Evolutionary conservation across 176 grass and related monocot genomes (phyloP), one percentile per base, ranked within the genome.

Genomic region (Triticum dicoccoides): DNA sequence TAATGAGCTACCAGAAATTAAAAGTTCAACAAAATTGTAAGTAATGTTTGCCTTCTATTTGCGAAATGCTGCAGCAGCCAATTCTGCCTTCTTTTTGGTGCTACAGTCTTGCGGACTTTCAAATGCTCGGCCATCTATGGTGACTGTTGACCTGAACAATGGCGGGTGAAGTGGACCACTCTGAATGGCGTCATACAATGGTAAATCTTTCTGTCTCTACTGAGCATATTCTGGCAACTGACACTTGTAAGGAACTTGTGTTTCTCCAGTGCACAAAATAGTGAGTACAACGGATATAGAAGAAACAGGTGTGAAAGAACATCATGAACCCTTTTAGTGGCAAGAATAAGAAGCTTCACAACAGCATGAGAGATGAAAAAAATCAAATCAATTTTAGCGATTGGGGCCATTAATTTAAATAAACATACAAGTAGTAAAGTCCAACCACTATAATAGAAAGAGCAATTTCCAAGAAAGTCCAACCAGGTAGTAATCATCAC

Each of bases 11-110:
- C 29, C 29, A 30, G 29, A 30, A 30, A 30, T 30, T 30, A 30
- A 11, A 12, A 41, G 38, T 41, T 12, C 11, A 3, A 45, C 3
- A 45, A 4, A 45, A 45, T 12, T 1, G 0, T 45, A 45, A 45
- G 3, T 45, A 45, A 45, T 45, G 0, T 45, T 45, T 0, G 4
- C 42, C 42, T 45, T 12, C 42, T 0, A 45, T 45, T 45, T 45
- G 4, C 11, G 2, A 37, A 80, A 62, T 24, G 8, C 9, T 37
- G 96, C 96, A 89, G 88, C 91, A 37, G 86, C 65, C 25, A 69
- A 63, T 85, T 98, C 91, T 47, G 96, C 93, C 79, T 95, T 89
- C 76, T 87, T 95, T 29, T 91, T 0, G 84, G 93, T 89, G 75
- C 20, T 61, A 68, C 59, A 92, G 20, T 66, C 90, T 58, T 78